These are phyloP conservation scores for Spatholobus suberectus DNA, from an alignment of 306 rosid species.

Conservation along the genomic window DNA sequence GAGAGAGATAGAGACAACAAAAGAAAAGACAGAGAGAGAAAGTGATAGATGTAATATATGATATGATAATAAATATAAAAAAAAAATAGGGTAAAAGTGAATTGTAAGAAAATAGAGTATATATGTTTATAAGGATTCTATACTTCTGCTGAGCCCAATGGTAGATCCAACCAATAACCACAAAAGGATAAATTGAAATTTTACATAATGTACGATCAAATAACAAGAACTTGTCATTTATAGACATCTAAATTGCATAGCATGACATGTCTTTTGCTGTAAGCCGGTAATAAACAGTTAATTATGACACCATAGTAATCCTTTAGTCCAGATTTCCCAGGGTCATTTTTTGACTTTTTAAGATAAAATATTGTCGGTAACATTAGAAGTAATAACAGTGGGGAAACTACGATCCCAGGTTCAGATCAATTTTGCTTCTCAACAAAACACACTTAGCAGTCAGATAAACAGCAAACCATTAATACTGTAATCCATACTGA, in stretches of 20 bases:
- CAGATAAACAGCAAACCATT: neutral
- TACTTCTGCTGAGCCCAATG: neutral
- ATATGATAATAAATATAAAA: too few species aligned
- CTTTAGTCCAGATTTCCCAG: neutral
- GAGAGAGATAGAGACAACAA: too few species aligned
- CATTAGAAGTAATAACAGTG: neutral
- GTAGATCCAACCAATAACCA: neutral
- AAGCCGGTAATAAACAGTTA: neutral
- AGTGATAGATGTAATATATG: too few species aligned
- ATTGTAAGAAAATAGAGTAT: too few species aligned
- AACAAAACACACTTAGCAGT: neutral
- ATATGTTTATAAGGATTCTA: too few species aligned
- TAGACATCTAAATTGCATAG: neutral
- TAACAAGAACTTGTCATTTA: neutral
- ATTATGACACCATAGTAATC: neutral
- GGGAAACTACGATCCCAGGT: neutral
- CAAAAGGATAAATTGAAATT: neutral
- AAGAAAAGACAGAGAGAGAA: too few species aligned
- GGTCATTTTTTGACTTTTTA: neutral
- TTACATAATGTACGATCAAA: neutral
- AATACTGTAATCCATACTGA: neutral
- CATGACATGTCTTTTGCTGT: neutral
- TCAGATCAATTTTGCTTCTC: neutral
- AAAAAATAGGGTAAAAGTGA: too few species aligned
- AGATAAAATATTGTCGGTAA: neutral